Evolutionary conservation across 257 asterid species (phyloP).

Genomic region (Nicotiana tomentosiformis): DNA sequence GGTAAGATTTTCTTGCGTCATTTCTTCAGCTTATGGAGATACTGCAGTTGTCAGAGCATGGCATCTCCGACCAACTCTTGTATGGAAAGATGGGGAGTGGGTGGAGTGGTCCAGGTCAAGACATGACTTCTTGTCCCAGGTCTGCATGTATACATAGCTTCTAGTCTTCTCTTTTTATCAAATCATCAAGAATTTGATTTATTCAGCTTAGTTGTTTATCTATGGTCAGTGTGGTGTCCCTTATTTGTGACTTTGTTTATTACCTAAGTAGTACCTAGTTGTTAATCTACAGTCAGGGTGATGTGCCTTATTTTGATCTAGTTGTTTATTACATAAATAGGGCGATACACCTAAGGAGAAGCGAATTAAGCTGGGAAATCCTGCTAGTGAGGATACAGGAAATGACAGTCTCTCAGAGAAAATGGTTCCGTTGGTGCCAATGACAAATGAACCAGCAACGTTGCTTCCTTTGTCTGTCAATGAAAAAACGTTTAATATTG

Average conservation of each 20-base stretch:
- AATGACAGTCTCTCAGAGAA: constrained; percentile 39
- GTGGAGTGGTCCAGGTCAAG: constrained; percentile 56
- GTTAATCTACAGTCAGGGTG: neutral
- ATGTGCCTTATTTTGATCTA: neutral
- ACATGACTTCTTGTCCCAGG: constrained; percentile 51
- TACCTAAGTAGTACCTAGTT: neutral
- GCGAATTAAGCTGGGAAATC: constrained; percentile 55
- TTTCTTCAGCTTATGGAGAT: constrained; percentile 54
- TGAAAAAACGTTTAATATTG: constrained; percentile 58
- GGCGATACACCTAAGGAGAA: constrained; percentile 83
- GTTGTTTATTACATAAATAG: constrained; percentile 33
- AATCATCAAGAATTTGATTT: neutral
- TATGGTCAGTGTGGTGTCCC: neutral
- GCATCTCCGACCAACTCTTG: constrained; percentile 77
- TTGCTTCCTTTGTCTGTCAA: constrained; percentile 50
- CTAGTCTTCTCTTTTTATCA: constrained; percentile 3
- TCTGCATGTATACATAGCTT: constrained; percentile 14
- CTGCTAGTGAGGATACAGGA: constrained; percentile 40
- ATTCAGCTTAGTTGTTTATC: neutral
- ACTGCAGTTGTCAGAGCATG: constrained; percentile 52
- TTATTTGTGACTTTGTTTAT: no score
- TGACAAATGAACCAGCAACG: constrained; percentile 37
- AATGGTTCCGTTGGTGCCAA: constrained; percentile 33
- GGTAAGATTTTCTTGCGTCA: constrained; percentile 6
- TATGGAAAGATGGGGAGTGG: constrained; percentile 89